These are phyloP conservation scores for Galeopsis tetrahit DNA, from an alignment of 257 asterid genomes.

Conservation along the genomic window DNA sequence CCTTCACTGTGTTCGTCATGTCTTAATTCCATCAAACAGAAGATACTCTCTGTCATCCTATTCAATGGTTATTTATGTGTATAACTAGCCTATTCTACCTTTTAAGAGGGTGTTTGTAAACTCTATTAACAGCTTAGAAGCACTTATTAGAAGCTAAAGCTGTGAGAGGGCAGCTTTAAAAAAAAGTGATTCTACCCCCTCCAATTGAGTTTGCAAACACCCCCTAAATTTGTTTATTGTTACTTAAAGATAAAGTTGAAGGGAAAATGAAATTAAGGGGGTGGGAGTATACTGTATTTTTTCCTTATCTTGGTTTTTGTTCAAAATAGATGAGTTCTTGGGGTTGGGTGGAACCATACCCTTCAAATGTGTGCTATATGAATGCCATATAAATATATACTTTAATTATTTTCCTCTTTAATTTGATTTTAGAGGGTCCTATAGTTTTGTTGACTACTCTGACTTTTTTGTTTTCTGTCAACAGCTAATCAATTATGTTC, in stretches of 20 bases:
- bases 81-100: background rate
- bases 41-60: background rate
- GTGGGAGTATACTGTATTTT: background rate
- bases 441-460: background rate
- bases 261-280: background rate
- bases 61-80: too few relatives aligned
- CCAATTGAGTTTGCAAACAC: too few relatives aligned
- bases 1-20: background rate
- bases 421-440: background rate
- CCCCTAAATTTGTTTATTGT: background rate
- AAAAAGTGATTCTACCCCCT: too few relatives aligned
- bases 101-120: background rate
- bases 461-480: background rate
- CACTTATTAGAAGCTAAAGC: too few relatives aligned
- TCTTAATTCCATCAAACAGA: too few relatives aligned
- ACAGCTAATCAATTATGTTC: conserved; percentile 6
- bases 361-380: background rate
- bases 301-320: background rate
- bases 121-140: too few relatives aligned
- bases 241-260: background rate
- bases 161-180: too few relatives aligned
- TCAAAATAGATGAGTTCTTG: background rate
- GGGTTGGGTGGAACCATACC: conserved; percentile 17
- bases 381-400: background rate
- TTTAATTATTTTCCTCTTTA: background rate